Percentiles rank a stretch among this genome's conserved stretches.
Conservation (phyloP, 805 yeast genomes). For the Nakazawaea ishiwadae region DNA sequence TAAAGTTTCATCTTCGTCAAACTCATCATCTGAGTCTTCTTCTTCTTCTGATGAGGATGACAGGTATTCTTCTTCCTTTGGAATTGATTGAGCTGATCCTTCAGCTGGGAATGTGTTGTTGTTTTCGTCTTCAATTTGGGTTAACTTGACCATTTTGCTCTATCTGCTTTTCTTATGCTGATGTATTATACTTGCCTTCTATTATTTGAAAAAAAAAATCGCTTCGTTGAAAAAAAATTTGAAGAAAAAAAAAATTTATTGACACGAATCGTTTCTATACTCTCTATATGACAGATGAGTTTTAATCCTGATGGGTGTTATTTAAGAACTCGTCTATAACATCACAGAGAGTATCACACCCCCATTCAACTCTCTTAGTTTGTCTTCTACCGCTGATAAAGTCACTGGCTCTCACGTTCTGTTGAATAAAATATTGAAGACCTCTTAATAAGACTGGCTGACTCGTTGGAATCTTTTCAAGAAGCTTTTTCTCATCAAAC, state of each 20-base stretch:
- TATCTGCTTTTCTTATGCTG: neutral
- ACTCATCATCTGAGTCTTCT: constrained; percentile 65
- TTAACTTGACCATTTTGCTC: constrained; percentile 62
- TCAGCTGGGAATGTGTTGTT: constrained; percentile 18
- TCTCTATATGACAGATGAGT: too few relatives aligned
- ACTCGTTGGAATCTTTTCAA: constrained; percentile 40
- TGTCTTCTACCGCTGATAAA: constrained; percentile 52
- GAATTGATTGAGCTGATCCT: constrained; percentile 23
- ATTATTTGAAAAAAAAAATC: neutral
- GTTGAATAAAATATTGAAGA: constrained; percentile 53
- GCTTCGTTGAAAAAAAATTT: constrained; percentile 1
- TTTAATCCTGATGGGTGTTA: neutral
- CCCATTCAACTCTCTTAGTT: constrained; percentile 62
- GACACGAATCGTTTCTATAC: too few relatives aligned
- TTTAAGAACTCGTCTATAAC: constrained; percentile 42
- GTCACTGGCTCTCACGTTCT: constrained; percentile 39
- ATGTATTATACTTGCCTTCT: too few relatives aligned
- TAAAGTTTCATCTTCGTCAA: constrained; percentile 79
- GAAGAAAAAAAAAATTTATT: neutral
- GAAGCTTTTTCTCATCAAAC: constrained; percentile 27
- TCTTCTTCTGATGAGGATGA: constrained; percentile 38
- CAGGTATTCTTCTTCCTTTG: constrained; percentile 31
- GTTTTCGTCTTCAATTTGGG: constrained; percentile 61
- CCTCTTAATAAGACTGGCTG: constrained; percentile 61
- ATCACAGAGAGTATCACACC: constrained; percentile 48